Evolutionary conservation across 192 early-diverging fungal species (phyloP).

Genomic region (Diversispora epigaea): DNA sequence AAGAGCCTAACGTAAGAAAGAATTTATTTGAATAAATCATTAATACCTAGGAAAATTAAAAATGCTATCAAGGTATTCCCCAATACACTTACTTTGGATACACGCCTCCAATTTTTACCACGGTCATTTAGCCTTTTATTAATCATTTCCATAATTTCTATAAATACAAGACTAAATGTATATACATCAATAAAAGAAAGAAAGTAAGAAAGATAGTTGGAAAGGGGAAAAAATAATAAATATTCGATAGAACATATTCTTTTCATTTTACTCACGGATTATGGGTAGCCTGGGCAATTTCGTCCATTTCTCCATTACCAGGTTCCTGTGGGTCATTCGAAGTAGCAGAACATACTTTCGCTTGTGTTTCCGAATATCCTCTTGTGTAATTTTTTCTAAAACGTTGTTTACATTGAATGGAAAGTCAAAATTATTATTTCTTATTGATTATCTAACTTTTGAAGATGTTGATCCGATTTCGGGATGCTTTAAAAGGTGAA

Average conservation of each 20-base stretch:
- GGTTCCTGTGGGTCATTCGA: slow-evolving; percentile 79
- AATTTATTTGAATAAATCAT: no score
- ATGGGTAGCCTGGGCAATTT: slow-evolving; percentile 81
- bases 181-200: background rate
- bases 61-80: no score
- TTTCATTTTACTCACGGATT: slow-evolving; percentile 67
- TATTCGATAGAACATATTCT: no score
- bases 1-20: slow-evolving; percentile 60
- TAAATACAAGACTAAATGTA: slow-evolving; percentile 65
- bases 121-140: slow-evolving; percentile 97
- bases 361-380: slow-evolving; percentile 89
- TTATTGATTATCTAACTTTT: background rate
- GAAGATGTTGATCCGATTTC: background rate
- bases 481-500: background rate
- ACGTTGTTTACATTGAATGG: background rate
- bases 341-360: slow-evolving; percentile 84
- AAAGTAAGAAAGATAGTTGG: no score
- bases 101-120: slow-evolving; percentile 98
- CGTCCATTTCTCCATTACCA: slow-evolving; percentile 73
- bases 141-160: slow-evolving; percentile 97
- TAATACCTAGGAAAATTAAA: no score
- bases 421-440: background rate
- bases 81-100: slow-evolving; percentile 77
- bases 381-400: slow-evolving; percentile 59
- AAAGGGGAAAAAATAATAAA: background rate